Conservation (phyloP, 441 rosid genomes). For the Bruguiera hainesii region DNA sequence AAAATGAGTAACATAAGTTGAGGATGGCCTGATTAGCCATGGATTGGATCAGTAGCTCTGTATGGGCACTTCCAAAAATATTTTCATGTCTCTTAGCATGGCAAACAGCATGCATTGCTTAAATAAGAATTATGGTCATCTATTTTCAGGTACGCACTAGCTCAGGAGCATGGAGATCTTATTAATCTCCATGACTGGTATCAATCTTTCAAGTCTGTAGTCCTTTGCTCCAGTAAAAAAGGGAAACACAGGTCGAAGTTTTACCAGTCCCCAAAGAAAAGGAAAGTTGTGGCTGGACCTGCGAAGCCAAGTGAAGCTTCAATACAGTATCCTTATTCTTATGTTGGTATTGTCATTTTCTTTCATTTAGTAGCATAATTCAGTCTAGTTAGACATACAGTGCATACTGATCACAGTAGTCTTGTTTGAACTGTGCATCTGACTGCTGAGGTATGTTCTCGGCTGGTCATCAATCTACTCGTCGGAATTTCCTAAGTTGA, state of each 20-base stretch:
- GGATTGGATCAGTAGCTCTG: background rate
- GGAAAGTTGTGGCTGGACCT: constrained; percentile 45
- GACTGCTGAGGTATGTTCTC: no score
- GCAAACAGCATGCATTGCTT: constrained; percentile 10
- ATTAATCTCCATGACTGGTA: constrained; percentile 95
- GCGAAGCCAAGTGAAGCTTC: constrained; percentile 58
- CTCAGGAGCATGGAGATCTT: constrained; percentile 89
- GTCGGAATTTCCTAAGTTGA: no score
- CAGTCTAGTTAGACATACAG: background rate
- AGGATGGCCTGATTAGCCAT: background rate
- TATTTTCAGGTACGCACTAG: constrained; percentile 59
- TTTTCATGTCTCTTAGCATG: background rate
- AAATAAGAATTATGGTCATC: constrained; percentile 6
- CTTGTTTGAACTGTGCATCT: background rate
- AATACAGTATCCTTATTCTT: constrained; percentile 70
- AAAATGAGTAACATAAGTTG: background rate
- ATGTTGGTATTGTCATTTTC: constrained; percentile 11
- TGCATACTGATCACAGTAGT: background rate
- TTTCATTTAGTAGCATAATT: background rate
- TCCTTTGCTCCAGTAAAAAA: constrained; percentile 33
- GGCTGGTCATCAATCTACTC: no score
- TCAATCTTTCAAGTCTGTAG: constrained; percentile 72
- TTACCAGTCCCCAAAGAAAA: constrained; percentile 51
- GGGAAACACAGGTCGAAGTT: constrained; percentile 49
- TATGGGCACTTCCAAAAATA: background rate